Evolutionary conservation across 2,329 filamentous ascomycete genomes (phyloP).

Genomic region (Aspergillus sergii): DNA sequence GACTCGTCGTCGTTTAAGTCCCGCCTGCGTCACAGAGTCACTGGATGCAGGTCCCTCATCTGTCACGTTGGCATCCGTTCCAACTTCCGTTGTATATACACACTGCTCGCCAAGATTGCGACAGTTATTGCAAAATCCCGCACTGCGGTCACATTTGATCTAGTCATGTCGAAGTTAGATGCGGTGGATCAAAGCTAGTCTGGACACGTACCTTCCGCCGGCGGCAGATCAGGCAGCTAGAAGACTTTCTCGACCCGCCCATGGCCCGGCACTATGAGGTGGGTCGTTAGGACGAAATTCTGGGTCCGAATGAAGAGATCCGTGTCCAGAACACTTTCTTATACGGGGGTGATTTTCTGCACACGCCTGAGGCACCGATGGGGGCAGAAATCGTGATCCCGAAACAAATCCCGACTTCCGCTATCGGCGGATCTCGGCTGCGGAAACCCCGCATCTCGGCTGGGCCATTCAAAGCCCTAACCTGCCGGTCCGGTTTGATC

Average conservation of each 20-base stretch:
- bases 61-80: not conserved
- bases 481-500: not conserved
- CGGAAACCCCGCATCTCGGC: not conserved
- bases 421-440: not conserved
- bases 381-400: not conserved
- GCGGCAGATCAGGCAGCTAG: not conserved
- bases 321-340: not conserved
- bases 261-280: not conserved
- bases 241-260: not conserved
- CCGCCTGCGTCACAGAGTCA: not conserved
- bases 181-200: not conserved
- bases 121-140: not conserved
- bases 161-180: not conserved
- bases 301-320: not conserved
- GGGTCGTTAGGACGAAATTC: not conserved
- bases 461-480: not conserved
- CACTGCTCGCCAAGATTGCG: not conserved
- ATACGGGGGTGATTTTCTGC: not conserved
- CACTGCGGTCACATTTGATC: not conserved
- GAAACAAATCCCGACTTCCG: not conserved
- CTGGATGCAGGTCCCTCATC: not conserved
- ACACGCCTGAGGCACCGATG: not conserved
- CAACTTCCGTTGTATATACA: not conserved
- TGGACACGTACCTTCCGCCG: not conserved
- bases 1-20: conserved; percentile 3